Evolutionary conservation across 768 basidiomycete species (phyloP).

Genomic region (Hypsizygus marmoreus): DNA sequence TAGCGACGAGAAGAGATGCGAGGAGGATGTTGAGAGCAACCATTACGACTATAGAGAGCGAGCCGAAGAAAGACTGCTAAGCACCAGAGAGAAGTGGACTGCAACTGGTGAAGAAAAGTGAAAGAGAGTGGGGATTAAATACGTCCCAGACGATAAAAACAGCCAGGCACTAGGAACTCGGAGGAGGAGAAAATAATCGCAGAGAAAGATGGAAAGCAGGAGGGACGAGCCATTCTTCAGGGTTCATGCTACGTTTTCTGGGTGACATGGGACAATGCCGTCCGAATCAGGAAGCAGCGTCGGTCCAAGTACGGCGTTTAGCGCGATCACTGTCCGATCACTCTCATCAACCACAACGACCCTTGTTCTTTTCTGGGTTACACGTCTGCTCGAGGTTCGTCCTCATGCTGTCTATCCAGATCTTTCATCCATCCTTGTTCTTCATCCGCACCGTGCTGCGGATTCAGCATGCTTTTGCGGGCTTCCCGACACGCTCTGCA

Average conservation of each 20-base stretch:
- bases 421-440: constrained; percentile 14
- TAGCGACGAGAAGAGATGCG: constrained; percentile 29
- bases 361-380: constrained; percentile 17
- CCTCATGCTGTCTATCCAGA: constrained; percentile 12
- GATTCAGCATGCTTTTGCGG: too few relatives aligned
- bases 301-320: constrained; percentile 12
- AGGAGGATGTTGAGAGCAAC: constrained; percentile 34
- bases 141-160: constrained; percentile 3
- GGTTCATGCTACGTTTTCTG: constrained; percentile 8
- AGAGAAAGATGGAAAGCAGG: constrained; percentile 6
- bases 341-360: not conserved
- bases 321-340: too few relatives aligned
- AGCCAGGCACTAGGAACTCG: constrained; percentile 22
- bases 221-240: constrained; percentile 13
- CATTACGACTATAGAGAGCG: constrained; percentile 25
- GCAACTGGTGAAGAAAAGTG: constrained; percentile 18
- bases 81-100: constrained; percentile 19
- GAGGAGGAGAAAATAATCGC: constrained; percentile 9
- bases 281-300: constrained; percentile 19
- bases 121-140: constrained; percentile 19
- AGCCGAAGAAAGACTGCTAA: constrained; percentile 6
- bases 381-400: not conserved
- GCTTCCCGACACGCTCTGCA: too few relatives aligned
- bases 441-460: constrained; percentile 1
- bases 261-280: constrained; percentile 23